phyloP scores from a whole-genome alignment of 345 rosid species.

The Lumnitzera racemosa region DNA sequence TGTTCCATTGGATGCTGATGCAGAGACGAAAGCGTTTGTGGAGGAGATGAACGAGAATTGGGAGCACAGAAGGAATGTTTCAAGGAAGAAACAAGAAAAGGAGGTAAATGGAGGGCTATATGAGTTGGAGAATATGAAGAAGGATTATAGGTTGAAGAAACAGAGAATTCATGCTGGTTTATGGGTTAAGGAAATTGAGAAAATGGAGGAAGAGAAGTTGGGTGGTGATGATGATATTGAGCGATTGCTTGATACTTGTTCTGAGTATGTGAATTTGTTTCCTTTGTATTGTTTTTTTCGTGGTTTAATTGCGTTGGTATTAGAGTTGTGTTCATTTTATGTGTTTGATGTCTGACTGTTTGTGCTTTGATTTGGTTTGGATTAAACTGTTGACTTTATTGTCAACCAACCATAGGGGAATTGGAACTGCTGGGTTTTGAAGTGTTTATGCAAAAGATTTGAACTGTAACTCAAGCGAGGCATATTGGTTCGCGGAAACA shows the following conservation, averaged over 20 bases:
- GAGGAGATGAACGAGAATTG: constrained; percentile 92
- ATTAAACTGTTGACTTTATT: too few species aligned
- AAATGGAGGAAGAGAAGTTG: constrained; percentile 66
- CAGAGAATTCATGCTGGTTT: constrained; percentile 85
- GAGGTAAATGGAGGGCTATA: constrained; percentile 31
- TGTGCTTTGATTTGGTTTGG: too few species aligned
- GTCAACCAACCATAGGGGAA: too few species aligned
- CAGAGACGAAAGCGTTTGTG: constrained; percentile 80
- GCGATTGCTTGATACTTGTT: constrained; percentile 71
- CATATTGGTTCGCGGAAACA: too few species aligned
- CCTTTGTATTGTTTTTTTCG: neutral
- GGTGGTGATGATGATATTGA: constrained; percentile 62
- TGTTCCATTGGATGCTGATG: constrained; percentile 39
- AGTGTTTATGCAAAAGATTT: too few species aligned
- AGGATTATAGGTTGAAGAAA: constrained; percentile 84
- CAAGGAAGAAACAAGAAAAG: constrained; percentile 22
- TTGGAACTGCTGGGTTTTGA: too few species aligned
- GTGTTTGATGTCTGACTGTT: neutral
- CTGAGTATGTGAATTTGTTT: constrained; percentile 44
- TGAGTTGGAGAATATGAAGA: constrained; percentile 80
- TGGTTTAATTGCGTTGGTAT: neutral
- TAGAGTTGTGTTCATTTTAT: neutral
- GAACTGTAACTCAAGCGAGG: too few species aligned
- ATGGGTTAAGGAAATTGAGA: constrained; percentile 92
- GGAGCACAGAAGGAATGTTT: constrained; percentile 53